Base-by-base conservation (phyloP, 805 yeast genomes). In the Saccharomycopsis fibuligera region DNA sequence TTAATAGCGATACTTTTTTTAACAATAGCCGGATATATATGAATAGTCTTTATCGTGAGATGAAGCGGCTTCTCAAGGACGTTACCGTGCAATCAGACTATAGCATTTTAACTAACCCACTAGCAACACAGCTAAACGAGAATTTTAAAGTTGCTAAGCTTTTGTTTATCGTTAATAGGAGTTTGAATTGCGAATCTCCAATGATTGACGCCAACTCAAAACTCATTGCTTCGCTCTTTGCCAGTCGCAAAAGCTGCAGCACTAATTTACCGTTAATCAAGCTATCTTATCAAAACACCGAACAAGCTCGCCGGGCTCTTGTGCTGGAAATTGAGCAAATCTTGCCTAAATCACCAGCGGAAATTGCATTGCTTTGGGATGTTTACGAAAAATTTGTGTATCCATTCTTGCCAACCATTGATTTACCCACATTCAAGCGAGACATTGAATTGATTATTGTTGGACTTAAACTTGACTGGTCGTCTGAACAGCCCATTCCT, bases 381-480 rank as follows among this genome's bases (percentile, higher is more conserved):
- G 29, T 27, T 16, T 50, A 36, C 35, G 49, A 41, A 25, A 44
- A 38, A 35, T 47, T 24, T 37, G 35, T 50, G 16, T 43, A 50
- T 37, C 53, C 53, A 3, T 50, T 50, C 31, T 27, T 41, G 2
- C 53, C 53, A 10, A 25, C 41, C 16, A 14, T 50, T 17, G 42
- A 50, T 29, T 24, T 50, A 8, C 3, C 12, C 14, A 19, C 14
- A 4, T 41, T 50, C 36, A 43, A 50, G 33, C 25, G 41, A 23
- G 53, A 50, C 29, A 10, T 50, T 10, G 53, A 50, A 21, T 24
- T 50, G 24, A 43, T 43, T 6, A n/a, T 50, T 37, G 23, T 35
- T 4, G 53, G 53, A 9, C 23, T 50, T 9, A 35, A 49, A 27
- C 17, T 49, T 8, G 39, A 27, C 6, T 33, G 37, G 37, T 10